A percentile compares a stretch with the other conserved stretches of the same genome.
Evolutionary conservation across 2,329 filamentous ascomycete genomes (phyloP).

Genomic region (Monilinia polystroma): DNA sequence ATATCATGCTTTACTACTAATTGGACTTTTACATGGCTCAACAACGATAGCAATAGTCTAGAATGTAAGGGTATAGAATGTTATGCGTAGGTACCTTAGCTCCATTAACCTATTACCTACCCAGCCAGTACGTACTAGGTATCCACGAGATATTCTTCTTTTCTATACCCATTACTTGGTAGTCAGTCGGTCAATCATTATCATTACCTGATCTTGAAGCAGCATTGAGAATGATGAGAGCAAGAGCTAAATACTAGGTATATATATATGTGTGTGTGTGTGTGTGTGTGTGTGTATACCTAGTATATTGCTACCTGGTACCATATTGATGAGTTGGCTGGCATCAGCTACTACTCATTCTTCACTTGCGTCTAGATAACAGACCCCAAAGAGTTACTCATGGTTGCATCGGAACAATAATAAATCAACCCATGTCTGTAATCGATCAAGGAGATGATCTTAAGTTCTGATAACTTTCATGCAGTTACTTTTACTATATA

Average conservation of each 20-base stretch:
- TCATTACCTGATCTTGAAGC: neutral
- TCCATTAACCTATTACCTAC: too few relatives aligned
- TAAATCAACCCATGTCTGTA: neutral
- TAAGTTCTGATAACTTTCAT: neutral
- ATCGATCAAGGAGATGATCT: neutral
- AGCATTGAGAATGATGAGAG: neutral
- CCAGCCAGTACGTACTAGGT: too few relatives aligned
- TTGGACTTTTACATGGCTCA: neutral
- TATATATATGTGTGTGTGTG: too few relatives aligned
- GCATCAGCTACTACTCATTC: neutral
- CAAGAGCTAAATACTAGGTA: neutral
- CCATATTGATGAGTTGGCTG: slow-evolving; percentile 7
- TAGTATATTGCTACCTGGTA: too few relatives aligned
- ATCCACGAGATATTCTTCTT: too few relatives aligned
- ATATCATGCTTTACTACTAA: neutral
- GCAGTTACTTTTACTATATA: neutral
- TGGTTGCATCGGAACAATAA: neutral
- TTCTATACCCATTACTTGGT: too few relatives aligned
- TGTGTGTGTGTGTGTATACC: too few relatives aligned
- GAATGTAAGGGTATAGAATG: neutral
- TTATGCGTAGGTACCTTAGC: neutral
- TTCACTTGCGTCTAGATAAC: neutral
- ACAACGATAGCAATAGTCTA: neutral
- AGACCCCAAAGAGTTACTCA: neutral
- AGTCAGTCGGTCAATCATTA: neutral